Evolutionary conservation across 2,329 filamentous ascomycete genomes (phyloP).

Genomic region (Exophiala bonariae): DNA sequence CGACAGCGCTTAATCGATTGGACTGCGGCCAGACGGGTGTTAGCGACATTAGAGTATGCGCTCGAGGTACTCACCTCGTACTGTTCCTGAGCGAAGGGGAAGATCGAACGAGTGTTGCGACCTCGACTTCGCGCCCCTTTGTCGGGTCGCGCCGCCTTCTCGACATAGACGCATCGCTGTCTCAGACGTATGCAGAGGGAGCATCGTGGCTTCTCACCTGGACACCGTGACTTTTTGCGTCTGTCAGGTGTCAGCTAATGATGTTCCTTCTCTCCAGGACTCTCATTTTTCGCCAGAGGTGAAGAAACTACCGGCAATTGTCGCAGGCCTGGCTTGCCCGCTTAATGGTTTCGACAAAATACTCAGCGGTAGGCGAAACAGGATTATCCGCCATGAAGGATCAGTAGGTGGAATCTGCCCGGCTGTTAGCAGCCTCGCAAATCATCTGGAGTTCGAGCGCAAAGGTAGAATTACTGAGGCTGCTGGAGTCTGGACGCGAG

Average conservation of each 20-base stretch:
- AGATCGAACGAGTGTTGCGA: conserved; percentile 1
- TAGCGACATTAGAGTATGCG: background rate
- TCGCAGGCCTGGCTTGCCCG: conserved; percentile 2
- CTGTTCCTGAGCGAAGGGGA: background rate
- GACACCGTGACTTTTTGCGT: conserved; percentile 2
- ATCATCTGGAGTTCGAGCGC: background rate
- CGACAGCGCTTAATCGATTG: background rate
- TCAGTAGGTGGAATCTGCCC: background rate
- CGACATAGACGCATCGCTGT: conserved; percentile 1
- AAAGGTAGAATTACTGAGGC: background rate
- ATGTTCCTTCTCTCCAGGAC: background rate
- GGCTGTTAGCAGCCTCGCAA: background rate
- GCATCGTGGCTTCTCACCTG: conserved; percentile 1
- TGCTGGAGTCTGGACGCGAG: background rate
- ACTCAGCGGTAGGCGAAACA: background rate
- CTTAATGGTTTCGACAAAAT: conserved; percentile 1
- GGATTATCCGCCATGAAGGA: conserved; percentile 1
- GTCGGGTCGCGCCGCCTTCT: background rate
- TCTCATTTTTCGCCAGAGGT: background rate
- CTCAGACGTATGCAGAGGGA: conserved; percentile 2
- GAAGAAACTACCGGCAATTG: background rate
- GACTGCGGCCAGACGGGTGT: background rate
- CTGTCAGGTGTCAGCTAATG: background rate
- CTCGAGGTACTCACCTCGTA: background rate
- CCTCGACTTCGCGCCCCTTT: background rate